phyloP scores from a whole-genome alignment of 2,329 filamentous ascomycete genomes.

The Aspergillaceae sp. region DNA sequence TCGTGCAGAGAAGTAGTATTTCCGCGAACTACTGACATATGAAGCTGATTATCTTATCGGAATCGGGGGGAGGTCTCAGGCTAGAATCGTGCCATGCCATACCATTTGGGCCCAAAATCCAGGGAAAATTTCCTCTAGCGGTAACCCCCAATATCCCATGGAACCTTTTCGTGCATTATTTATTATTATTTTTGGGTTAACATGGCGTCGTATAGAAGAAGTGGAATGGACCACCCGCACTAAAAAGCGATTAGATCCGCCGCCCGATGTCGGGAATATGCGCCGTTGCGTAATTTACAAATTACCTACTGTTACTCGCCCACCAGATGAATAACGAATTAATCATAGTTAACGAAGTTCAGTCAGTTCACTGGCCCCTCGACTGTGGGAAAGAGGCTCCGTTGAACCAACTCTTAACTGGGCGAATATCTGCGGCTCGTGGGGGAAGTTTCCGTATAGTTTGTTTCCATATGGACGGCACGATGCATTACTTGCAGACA shows the following conservation, averaged over 20 bases:
- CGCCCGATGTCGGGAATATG: constrained; percentile 15
- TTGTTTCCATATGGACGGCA: neutral
- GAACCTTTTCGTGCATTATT: no score
- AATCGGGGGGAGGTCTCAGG: neutral
- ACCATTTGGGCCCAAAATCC: neutral
- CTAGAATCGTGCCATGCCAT: neutral
- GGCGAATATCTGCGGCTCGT: no score
- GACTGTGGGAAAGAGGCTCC: neutral
- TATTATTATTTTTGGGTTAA: no score
- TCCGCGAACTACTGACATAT: no score
- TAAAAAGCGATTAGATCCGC: constrained; percentile 13
- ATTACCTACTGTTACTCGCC: neutral
- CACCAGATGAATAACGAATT: no score
- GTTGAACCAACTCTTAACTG: no score
- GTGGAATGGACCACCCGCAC: neutral
- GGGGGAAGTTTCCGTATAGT: neutral
- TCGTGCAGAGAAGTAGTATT: no score
- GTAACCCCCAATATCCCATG: no score
- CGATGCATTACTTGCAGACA: neutral
- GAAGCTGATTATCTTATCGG: neutral
- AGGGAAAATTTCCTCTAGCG: neutral
- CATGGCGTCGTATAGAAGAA: neutral
- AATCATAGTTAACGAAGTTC: no score
- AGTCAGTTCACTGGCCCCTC: no score
- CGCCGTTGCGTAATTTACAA: neutral